Evolutionary conservation across 2,329 filamentous ascomycete genomes (phyloP), one percentile per base, ranked within the genome.

Genomic region (Trichoderma semiorbis): DNA sequence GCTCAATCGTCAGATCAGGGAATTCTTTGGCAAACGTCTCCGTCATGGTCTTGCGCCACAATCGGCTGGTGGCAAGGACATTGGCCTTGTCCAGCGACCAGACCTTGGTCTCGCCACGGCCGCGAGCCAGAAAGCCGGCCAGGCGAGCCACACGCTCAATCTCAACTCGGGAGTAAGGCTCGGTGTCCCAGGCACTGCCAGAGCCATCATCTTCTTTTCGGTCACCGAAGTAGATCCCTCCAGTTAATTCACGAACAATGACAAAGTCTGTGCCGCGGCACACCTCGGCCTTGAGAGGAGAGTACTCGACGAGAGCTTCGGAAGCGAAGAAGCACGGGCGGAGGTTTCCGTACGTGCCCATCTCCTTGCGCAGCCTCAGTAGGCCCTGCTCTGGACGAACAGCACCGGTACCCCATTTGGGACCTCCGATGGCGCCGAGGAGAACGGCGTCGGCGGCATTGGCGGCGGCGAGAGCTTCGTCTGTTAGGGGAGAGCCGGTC

Each of bases 241-340:
- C 93, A 0, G 95, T 98, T 67, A 98, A 83, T 84, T 98, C 95
- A 63, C 95, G 93, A 74, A 98, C 91, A 79, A 98, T 92, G 84
- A 93, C 93, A 84, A 98, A 93, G 86, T 98, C 92, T 77, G 93
- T 94, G 78, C 93, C 95, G 74, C 90, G 88, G 87, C 93, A 97
- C 74, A 98, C 88, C 3, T 92, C 88, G 69, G 92, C 90, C 84
- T 97, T 97, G 74, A 98, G 90, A 0, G 95, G 95, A 12, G 94
- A 98, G 79, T 87, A 88, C 64, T 95, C 91, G 78, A 97, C 91
- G 64, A 98, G 91, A 32, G 90, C 88, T 68, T 95, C 93, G 1
- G 94, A 95, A 65, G 94, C 93, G 85, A 99, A 98, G 88, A 93
- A 97, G 88, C 95, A 98, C 11, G 95, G 95, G 7, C 95, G 92